These are phyloP conservation scores for Globisporangium okanoganense DNA, from an alignment of 352 stramenopile genomes.

Conservation along the genomic window DNA sequence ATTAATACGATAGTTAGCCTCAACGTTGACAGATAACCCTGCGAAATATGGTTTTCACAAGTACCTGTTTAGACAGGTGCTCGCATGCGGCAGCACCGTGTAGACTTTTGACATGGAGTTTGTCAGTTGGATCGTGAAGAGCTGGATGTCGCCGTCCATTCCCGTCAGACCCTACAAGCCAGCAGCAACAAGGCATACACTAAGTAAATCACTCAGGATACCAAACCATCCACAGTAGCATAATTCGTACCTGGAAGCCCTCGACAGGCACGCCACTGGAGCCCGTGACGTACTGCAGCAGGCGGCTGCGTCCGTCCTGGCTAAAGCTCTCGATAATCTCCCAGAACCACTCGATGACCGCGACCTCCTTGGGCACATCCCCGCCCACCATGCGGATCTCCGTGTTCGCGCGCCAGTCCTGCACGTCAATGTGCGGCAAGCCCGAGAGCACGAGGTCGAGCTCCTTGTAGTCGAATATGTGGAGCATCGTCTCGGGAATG, in stretches of 20 bases:
- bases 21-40: no score
- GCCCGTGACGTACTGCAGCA: constrained; percentile 85
- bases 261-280: constrained; percentile 78
- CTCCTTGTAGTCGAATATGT: constrained; percentile 98
- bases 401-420: constrained; percentile 85
- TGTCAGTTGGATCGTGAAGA: constrained; percentile 69
- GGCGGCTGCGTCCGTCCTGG: constrained; percentile 51
- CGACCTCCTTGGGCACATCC: constrained; percentile 26
- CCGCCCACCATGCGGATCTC: constrained; percentile 36
- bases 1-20: not conserved
- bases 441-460: constrained; percentile 83
- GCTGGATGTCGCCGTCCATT: constrained; percentile 65
- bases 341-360: constrained; percentile 79
- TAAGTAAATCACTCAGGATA: not conserved
- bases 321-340: constrained; percentile 56
- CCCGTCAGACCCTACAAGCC: constrained; percentile 51
- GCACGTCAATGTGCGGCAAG: constrained; percentile 76
- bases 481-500: constrained; percentile 93
- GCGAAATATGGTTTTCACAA: no score
- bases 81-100: constrained; percentile 63
- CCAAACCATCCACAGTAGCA: not conserved
- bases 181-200: not conserved
- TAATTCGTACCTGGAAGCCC: constrained; percentile 54
- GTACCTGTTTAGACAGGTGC: constrained; percentile 82
- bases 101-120: constrained; percentile 41